phyloP scores from a whole-genome alignment of 495 filamentous ascomycete species.

The Copromyces sp. region DNA sequence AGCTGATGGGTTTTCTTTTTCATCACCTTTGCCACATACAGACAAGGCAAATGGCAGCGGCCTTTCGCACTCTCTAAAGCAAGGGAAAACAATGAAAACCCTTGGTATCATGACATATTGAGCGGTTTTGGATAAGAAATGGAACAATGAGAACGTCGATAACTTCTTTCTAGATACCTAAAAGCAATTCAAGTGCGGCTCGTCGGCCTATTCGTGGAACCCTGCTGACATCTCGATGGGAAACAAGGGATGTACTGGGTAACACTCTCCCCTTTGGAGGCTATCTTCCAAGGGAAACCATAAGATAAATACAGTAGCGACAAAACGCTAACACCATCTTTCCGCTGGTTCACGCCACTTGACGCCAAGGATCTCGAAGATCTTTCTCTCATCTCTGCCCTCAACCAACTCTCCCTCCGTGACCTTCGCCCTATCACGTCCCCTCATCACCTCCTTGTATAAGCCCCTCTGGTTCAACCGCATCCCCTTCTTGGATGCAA shows the following conservation, averaged over 20 bases:
- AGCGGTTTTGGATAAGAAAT: not conserved
- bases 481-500: conserved; percentile 79
- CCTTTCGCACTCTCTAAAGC: not conserved
- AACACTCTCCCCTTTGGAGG: not conserved
- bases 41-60: not conserved
- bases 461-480: conserved; percentile 77
- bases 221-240: not conserved
- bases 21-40: not conserved
- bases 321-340: conserved; percentile 47
- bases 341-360: conserved; percentile 79
- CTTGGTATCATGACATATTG: not conserved
- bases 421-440: conserved; percentile 47
- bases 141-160: not conserved
- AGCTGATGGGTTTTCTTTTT: not conserved
- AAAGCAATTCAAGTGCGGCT: not conserved
- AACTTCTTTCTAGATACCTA: not conserved
- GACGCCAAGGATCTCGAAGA: conserved; percentile 79
- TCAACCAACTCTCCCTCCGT: conserved; percentile 68
- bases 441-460: conserved; percentile 64
- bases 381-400: conserved; percentile 65
- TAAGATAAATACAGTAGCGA: not conserved
- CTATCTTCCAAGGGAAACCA: not conserved
- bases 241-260: not conserved
- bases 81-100: not conserved
- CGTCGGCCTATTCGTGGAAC: not conserved